Evolutionary conservation across 1,284 basidiomycete species (phyloP).

Genomic region (Sutorius eximius): DNA sequence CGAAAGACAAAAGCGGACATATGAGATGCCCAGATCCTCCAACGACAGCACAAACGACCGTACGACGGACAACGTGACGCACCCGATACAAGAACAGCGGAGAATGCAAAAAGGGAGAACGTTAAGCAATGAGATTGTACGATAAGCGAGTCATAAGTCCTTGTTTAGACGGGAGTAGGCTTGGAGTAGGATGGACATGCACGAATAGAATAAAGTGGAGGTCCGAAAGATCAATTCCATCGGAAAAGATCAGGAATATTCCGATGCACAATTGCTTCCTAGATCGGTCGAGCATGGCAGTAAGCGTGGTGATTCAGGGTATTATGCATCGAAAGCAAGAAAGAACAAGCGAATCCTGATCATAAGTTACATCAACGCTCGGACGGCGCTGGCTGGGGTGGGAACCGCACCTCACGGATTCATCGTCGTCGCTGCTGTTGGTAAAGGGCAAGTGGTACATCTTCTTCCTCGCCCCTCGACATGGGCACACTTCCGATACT

Average conservation of each 20-base stretch:
- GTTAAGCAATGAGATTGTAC: conserved; percentile 33
- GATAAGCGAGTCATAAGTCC: conserved; percentile 31
- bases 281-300: conserved; percentile 20
- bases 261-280: conserved; percentile 24
- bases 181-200: conserved; percentile 28
- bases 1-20: conserved; percentile 5
- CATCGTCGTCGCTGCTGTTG: conserved; percentile 67
- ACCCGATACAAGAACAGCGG: conserved; percentile 24
- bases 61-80: conserved; percentile 11
- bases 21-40: conserved; percentile 4
- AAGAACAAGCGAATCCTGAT: conserved; percentile 9
- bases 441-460: conserved; percentile 72
- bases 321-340: conserved; percentile 4
- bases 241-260: conserved; percentile 29
- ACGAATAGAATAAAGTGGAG: conserved; percentile 26
- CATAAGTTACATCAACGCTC: conserved; percentile 10
- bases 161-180: conserved; percentile 19
- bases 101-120: conserved; percentile 21
- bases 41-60: not conserved
- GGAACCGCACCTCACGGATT: conserved; percentile 23
- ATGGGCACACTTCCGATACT: conserved; percentile 34
- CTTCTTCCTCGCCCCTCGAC: conserved; percentile 61
- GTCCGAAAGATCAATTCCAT: conserved; percentile 22
- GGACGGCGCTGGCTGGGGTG: not conserved
- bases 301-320: conserved; percentile 7